Percentiles rank a stretch among this genome's conserved stretches.
These are phyloP conservation scores for Eucalyptus urophylla DNA, from an alignment of 345 rosid species.

Conservation along the genomic window DNA sequence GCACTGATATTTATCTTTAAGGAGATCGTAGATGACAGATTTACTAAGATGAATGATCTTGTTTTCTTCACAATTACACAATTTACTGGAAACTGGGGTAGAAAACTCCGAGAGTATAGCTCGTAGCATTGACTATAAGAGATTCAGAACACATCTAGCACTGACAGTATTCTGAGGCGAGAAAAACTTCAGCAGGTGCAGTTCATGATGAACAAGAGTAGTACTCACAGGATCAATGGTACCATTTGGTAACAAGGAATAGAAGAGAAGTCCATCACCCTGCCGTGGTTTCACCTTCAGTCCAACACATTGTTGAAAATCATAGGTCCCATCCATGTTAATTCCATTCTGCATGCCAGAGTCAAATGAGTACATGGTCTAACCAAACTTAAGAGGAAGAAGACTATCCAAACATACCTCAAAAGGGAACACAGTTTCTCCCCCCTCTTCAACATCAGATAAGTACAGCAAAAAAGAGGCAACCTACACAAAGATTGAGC, in stretches of 20 bases:
- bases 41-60: not conserved
- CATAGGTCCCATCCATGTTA: conserved; percentile 25
- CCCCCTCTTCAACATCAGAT: conserved; percentile 56
- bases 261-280: conserved; percentile 65
- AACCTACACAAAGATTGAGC: conserved; percentile 13
- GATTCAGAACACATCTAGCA: not conserved
- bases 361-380: not conserved
- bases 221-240: conserved; percentile 43
- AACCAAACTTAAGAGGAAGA: not conserved
- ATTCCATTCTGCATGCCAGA: conserved; percentile 29
- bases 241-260: conserved; percentile 39
- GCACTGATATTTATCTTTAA: not conserved
- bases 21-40: not conserved
- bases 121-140: not conserved
- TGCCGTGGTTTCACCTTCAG: conserved; percentile 42
- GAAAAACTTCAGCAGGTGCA: not conserved
- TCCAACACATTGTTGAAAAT: conserved; percentile 36
- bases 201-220: not conserved
- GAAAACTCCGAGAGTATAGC: not conserved
- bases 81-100: not conserved
- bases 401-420: conserved; percentile 27
- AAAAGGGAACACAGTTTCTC: conserved; percentile 61
- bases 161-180: not conserved
- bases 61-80: not conserved
- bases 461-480: conserved; percentile 58